Conservation (phyloP, 495 filamentous ascomycete genomes). For the Bathelium albidoporum region DNA sequence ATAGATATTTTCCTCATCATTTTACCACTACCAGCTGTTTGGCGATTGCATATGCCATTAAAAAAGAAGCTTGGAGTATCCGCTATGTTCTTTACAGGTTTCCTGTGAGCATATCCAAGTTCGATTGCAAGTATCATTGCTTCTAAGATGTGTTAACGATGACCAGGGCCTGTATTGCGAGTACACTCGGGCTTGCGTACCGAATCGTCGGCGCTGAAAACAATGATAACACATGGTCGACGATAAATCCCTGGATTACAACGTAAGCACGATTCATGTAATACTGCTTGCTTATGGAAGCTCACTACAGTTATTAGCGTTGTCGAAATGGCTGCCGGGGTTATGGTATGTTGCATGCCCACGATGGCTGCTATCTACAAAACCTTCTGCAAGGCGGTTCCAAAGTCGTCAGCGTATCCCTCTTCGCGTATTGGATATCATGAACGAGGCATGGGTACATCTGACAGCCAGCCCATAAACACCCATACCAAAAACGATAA, state of each 20-base stretch:
- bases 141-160: background rate
- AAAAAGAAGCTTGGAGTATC: constrained; percentile 10
- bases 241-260: constrained; percentile 6
- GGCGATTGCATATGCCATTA: constrained; percentile 10
- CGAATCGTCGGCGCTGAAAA: constrained; percentile 4
- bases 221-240: constrained; percentile 11
- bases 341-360: constrained; percentile 20
- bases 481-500: background rate
- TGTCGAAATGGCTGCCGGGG: constrained; percentile 16
- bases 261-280: constrained; percentile 5
- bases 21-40: constrained; percentile 3
- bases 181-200: constrained; percentile 14
- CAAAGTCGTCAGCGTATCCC: background rate
- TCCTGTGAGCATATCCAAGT: background rate
- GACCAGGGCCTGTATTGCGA: constrained; percentile 16
- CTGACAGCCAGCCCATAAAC: background rate
- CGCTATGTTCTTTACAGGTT: background rate
- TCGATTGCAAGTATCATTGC: background rate
- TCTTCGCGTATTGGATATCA: background rate
- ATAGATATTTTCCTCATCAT: background rate
- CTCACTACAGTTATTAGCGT: constrained; percentile 13
- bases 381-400: background rate
- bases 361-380: constrained; percentile 7
- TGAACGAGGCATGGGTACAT: background rate
- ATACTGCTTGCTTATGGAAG: background rate